Conservation (phyloP, 2,329 filamentous ascomycete genomes). For the Colletotrichum sp. region DNA sequence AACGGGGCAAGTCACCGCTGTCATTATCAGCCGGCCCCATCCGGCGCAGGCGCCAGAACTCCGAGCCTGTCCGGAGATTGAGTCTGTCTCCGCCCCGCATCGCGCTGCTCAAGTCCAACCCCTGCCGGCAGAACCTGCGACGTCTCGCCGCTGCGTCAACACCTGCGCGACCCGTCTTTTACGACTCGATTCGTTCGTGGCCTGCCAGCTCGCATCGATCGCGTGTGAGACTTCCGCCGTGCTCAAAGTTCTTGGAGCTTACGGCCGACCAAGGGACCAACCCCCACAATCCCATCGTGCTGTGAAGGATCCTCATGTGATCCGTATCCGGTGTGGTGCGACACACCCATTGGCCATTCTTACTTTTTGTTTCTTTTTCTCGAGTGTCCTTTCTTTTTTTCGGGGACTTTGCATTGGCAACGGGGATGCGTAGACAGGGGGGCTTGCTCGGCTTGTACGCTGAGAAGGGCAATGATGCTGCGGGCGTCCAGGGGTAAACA, state of each 20-base stretch:
- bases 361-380: not conserved
- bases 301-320: not conserved
- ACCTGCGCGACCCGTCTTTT: slow-evolving; percentile 1
- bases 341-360: not conserved
- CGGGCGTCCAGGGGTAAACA: not conserved
- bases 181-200: slow-evolving; percentile 19
- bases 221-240: slow-evolving; percentile 11
- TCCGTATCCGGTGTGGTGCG: not conserved
- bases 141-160: slow-evolving; percentile 3
- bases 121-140: slow-evolving; percentile 13
- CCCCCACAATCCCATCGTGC: not conserved
- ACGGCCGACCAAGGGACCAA: not conserved
- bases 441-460: not conserved
- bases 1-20: not conserved
- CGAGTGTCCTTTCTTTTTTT: not conserved
- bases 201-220: slow-evolving; percentile 2
- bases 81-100: slow-evolving; percentile 12
- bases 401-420: not conserved
- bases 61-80: slow-evolving; percentile 4
- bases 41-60: slow-evolving; percentile 9
- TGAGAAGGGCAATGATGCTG: not conserved
- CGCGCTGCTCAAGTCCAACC: slow-evolving; percentile 14
- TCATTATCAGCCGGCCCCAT: not conserved
- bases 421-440: not conserved
- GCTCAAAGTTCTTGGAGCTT: slow-evolving; percentile 15